Conservation (phyloP, 1,139 yeast genomes). For the Nadsonia commutata region DNA sequence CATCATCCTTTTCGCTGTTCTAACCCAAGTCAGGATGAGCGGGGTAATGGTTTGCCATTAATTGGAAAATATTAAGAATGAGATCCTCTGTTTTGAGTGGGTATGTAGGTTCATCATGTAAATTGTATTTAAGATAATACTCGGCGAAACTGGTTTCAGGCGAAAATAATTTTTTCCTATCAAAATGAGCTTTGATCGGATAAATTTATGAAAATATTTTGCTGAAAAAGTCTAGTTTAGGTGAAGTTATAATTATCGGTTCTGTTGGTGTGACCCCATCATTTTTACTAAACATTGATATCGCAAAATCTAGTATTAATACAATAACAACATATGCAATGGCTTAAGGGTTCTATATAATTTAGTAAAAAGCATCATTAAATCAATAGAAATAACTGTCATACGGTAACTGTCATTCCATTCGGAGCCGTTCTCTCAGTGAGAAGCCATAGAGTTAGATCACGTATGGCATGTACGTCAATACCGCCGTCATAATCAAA, state of each 20-base stretch:
- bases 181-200: conserved; percentile 46
- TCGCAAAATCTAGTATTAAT: conserved; percentile 52
- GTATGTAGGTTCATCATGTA: conserved; percentile 7
- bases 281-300: conserved; percentile 27
- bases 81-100: conserved; percentile 36
- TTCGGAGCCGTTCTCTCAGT: conserved; percentile 23
- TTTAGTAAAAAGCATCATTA: too few relatives aligned
- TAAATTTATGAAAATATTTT: conserved; percentile 28
- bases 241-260: conserved; percentile 11
- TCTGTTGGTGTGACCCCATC: conserved; percentile 7
- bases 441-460: conserved; percentile 35
- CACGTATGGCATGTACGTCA: conserved; percentile 30
- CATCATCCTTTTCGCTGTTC: conserved; percentile 9
- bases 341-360: conserved; percentile 26
- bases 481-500: conserved; percentile 12
- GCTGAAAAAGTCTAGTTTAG: conserved; percentile 27
- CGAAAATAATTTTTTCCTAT: conserved; percentile 40
- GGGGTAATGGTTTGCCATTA: conserved; percentile 43
- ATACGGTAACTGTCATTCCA: conserved; percentile 10
- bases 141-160: conserved; percentile 40
- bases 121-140: conserved; percentile 37
- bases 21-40: conserved; percentile 30
- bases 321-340: conserved; percentile 44
- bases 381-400: too few relatives aligned
- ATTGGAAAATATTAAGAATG: conserved; percentile 31